phyloP scores from a whole-genome alignment of 805 yeast species.

The Kuraishia molischiana region DNA sequence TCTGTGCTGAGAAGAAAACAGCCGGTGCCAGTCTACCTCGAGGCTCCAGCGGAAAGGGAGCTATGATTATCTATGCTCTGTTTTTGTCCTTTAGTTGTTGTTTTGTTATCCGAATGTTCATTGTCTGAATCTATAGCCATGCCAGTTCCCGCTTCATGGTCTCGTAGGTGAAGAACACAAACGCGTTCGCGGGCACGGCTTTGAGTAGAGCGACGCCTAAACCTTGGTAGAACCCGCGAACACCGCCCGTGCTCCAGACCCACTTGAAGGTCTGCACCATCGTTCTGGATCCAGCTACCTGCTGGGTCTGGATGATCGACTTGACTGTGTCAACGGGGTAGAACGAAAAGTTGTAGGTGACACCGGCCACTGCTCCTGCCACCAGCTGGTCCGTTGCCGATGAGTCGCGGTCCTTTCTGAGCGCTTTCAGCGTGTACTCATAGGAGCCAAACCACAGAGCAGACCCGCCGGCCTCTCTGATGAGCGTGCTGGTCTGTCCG shows the following conservation, averaged over 20 bases:
- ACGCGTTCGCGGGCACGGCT: constrained; percentile 86
- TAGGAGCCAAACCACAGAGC: constrained; percentile 93
- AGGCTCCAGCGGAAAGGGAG: not conserved
- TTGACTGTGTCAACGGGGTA: constrained; percentile 91
- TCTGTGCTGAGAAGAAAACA: constrained; percentile 9
- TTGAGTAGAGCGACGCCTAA: constrained; percentile 72
- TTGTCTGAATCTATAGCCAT: not conserved
- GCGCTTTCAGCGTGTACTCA: constrained; percentile 38
- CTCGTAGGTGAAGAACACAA: constrained; percentile 77
- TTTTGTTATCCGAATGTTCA: no score
- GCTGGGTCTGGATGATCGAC: constrained; percentile 68
- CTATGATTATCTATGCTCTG: not conserved
- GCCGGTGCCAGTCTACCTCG: not conserved
- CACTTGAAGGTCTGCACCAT: constrained; percentile 24
- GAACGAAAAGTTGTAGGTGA: constrained; percentile 66
- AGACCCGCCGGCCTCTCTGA: constrained; percentile 83
- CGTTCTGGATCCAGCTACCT: constrained; percentile 13
- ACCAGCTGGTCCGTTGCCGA: constrained; percentile 45
- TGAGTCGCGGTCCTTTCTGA: constrained; percentile 20
- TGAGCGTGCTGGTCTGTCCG: constrained; percentile 74
- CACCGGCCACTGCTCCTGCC: constrained; percentile 85
- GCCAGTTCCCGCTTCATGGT: constrained; percentile 28
- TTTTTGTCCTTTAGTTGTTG: not conserved
- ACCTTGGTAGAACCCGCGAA: constrained; percentile 73
- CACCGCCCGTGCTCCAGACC: constrained; percentile 44